Base-by-base conservation (phyloP, 148 eudicot genomes). In the Vaccinium myrtillus region DNA sequence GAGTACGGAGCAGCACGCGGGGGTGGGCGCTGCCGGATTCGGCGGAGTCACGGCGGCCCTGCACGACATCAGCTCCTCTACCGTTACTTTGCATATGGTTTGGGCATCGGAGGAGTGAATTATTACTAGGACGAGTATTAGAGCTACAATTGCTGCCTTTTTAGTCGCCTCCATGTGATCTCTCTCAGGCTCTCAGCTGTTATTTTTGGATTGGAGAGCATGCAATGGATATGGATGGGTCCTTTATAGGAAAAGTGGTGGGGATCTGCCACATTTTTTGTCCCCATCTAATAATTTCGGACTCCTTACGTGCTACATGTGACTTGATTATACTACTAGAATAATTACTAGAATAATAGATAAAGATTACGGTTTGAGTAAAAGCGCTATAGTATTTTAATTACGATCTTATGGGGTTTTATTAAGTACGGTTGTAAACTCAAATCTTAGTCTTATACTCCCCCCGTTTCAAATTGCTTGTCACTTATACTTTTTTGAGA, bases 11-110 rank as follows among this genome's bases (percentile, higher is more conserved):
- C 78, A 75, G 48, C 78, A 75, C 2, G 15, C n/a, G 30, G 78
- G 1, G 27, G 30, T 21, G 27, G 78, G 78, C 3, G 27, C 8
- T 19, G 30, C 0, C 6, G 78, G 78, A 2, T 46, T 75, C 1
- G 78, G 78, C 25, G 30, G 78, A 9, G 78, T 75, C 78, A 48
- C 78, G 54, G 78, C 49, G 25, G 78, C 5, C 30, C n/a, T 21
- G 78, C 78, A 75, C 7, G 54, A n/a, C 54, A 19, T 75, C 6
- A 75, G 53, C 7, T 27, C 78, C 14, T 18, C 1, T 19, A 39
- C n/a, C 11, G 78, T 7, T 16, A n/a, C 54, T 0, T 75, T 48
- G 78, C 78, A 75, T 75, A 75, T 75, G 54, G 23, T 46, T n/a
- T 75, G 78, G 54, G 78, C 78, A 21, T 75, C 2, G 30, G 27